Evolutionary conservation across 208 protist genomes (phyloP).

Genomic region (Blastocrithidia nonstop): DNA sequence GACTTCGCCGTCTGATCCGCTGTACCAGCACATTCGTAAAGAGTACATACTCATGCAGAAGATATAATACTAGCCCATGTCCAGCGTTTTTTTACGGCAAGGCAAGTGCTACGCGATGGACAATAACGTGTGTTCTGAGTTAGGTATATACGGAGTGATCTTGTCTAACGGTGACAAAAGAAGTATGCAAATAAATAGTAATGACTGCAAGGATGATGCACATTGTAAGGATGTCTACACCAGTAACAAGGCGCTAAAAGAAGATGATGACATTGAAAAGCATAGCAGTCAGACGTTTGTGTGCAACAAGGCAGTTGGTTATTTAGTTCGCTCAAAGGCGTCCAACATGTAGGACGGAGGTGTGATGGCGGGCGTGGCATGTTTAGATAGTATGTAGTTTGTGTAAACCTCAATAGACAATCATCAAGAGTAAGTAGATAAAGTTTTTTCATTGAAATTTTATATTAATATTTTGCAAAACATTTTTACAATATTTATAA

Average conservation of each 20-base stretch:
- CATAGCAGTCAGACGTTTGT: conserved; percentile 5
- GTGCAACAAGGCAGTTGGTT: conserved; percentile 76
- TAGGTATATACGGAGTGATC: conserved; percentile 78
- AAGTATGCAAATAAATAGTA: too few species aligned
- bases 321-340: conserved; percentile 85
- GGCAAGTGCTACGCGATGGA: conserved; percentile 30
- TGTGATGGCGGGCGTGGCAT: conserved; percentile 87
- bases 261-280: too few species aligned
- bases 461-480: too few species aligned
- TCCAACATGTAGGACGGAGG: conserved; percentile 84
- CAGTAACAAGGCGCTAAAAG: not conserved
- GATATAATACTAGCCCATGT: conserved; percentile 44
- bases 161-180: conserved; percentile 36
- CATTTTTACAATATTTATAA: too few species aligned
- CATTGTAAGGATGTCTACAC: too few species aligned
- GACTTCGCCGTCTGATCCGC: conserved; percentile 7
- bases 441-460: too few species aligned
- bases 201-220: too few species aligned
- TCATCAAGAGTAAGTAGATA: too few species aligned
- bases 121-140: conserved; percentile 63
- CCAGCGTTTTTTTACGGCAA: conserved; percentile 36
- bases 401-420: not conserved
- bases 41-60: conserved; percentile 87
- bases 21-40: conserved; percentile 32
- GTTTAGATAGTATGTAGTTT: conserved; percentile 66